These are phyloP conservation scores for Didymella lethalis DNA, from an alignment of 2,329 filamentous ascomycete genomes.

Conservation along the genomic window DNA sequence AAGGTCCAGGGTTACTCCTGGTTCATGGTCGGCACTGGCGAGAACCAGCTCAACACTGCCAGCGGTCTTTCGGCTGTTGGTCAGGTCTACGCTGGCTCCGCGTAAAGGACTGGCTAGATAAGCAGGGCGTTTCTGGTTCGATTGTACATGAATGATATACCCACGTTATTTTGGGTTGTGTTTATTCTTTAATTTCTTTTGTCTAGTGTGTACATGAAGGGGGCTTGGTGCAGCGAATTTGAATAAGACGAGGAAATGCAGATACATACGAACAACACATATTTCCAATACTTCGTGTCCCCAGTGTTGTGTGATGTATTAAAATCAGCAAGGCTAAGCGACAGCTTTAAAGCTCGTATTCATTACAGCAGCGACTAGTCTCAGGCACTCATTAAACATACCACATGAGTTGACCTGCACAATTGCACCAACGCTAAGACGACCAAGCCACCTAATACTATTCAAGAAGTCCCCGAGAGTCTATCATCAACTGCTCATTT, in stretches of 20 bases:
- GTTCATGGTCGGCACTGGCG: slow-evolving; percentile 48
- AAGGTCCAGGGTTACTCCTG: slow-evolving; percentile 49
- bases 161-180: slow-evolving; percentile 16
- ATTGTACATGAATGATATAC: slow-evolving; percentile 22
- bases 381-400: slow-evolving; percentile 17
- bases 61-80: slow-evolving; percentile 33
- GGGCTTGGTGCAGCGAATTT: slow-evolving; percentile 21
- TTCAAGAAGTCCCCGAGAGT: slow-evolving; percentile 8
- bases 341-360: not conserved
- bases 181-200: slow-evolving; percentile 23
- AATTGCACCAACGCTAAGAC: slow-evolving; percentile 3
- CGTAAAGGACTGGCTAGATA: slow-evolving; percentile 14
- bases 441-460: slow-evolving; percentile 1
- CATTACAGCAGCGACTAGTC: slow-evolving; percentile 4
- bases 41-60: slow-evolving; percentile 40
- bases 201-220: slow-evolving; percentile 13
- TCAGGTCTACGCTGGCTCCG: slow-evolving; percentile 36
- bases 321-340: not conserved
- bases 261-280: slow-evolving; percentile 1
- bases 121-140: slow-evolving; percentile 16
- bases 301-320: not conserved
- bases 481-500: not conserved
- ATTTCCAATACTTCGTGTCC: not conserved
- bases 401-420: not conserved
- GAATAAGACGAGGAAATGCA: slow-evolving; percentile 7